Evolutionary conservation across 306 rosid genomes (phyloP).

Genomic region (Ammopiptanthus mongolicus): DNA sequence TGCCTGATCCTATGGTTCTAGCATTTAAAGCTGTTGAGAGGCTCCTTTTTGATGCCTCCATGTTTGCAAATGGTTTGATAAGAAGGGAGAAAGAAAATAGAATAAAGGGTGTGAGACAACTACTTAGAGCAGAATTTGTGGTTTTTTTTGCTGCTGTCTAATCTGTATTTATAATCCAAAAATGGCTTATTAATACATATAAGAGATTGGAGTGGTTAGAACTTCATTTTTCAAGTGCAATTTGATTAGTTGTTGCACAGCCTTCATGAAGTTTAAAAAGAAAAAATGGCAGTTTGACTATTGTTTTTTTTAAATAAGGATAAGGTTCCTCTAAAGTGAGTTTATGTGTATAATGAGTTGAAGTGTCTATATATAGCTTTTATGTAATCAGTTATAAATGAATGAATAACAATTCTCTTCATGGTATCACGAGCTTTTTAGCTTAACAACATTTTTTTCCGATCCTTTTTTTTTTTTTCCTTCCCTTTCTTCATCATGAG

Average conservation of each 20-base stretch:
- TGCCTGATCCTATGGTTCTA: conserved; percentile 38
- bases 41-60: conserved; percentile 18
- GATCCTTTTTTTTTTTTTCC: too few relatives aligned
- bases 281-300: background rate
- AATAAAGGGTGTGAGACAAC: background rate
- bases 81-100: background rate
- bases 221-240: background rate
- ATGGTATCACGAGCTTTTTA: too few relatives aligned
- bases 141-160: background rate
- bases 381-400: too few relatives aligned
- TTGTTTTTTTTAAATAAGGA: background rate
- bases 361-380: too few relatives aligned
- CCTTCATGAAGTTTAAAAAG: background rate
- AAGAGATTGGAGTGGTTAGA: background rate
- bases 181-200: background rate
- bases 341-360: too few relatives aligned
- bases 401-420: too few relatives aligned
- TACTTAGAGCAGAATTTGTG: background rate
- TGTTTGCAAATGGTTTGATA: background rate
- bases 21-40: conserved; percentile 50
- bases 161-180: conserved; percentile 7
- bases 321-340: background rate
- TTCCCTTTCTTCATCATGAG: too few relatives aligned
- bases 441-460: too few relatives aligned
- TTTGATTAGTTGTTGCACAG: background rate